phyloP scores from a whole-genome alignment of 2,329 filamentous ascomycete species.

The Coleophoma cylindrospora region DNA sequence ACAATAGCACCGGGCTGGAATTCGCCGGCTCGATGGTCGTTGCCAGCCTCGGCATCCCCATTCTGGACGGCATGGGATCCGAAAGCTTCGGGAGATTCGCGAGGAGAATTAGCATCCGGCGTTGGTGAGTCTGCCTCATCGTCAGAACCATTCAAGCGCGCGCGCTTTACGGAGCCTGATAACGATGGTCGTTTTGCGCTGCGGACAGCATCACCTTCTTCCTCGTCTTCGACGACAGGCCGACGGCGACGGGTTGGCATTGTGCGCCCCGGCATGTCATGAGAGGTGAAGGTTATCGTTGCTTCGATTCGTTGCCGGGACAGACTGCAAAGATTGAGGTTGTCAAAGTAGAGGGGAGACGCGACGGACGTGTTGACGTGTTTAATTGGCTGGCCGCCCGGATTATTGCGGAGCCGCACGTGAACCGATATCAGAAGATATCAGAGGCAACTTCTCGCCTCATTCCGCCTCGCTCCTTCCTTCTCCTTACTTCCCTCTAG shows the following conservation, averaged over 20 bases:
- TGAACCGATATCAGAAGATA: not conserved
- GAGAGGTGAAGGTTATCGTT: conserved; percentile 3
- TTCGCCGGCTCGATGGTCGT: conserved; percentile 7
- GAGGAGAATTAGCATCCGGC: not conserved
- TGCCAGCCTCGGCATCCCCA: conserved; percentile 3
- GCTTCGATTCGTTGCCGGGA: not conserved
- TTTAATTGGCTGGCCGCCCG: not conserved
- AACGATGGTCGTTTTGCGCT: conserved; percentile 9
- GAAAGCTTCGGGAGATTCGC: not conserved
- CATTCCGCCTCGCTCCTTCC: not conserved
- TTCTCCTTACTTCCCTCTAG: no score
- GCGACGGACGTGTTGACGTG: not conserved
- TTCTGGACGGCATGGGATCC: not conserved
- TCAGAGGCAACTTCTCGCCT: not conserved
- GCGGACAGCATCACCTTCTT: conserved; percentile 14
- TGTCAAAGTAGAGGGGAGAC: not conserved
- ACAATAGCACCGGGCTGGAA: conserved; percentile 73
- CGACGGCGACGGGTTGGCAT: conserved; percentile 11
- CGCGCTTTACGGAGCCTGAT: conserved; percentile 15
- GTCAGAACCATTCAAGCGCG: conserved; percentile 10
- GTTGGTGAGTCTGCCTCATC: not conserved
- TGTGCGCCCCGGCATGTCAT: not conserved
- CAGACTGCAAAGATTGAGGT: no score
- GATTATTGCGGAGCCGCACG: not conserved
- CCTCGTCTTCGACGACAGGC: conserved; percentile 19